A percentile compares a stretch with the other conserved stretches of the same genome.
These are phyloP conservation scores for Xylariaceae sp. DNA, from an alignment of 2,329 filamentous ascomycete species.

Conservation along the genomic window DNA sequence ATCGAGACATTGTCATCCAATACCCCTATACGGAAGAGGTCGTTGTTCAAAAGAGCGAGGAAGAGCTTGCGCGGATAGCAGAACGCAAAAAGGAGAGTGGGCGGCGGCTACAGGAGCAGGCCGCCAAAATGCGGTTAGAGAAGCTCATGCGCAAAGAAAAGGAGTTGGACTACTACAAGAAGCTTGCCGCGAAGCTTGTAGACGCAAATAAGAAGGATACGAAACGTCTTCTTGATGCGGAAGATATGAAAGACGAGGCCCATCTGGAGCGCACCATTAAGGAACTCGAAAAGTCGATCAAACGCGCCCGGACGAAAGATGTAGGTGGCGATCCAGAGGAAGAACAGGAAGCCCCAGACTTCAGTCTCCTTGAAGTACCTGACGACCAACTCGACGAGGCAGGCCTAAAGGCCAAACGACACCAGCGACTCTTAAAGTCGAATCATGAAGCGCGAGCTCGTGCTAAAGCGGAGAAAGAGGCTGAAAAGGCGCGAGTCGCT, in stretches of 20 bases:
- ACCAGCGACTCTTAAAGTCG: conserved; percentile 87
- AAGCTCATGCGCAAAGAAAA: conserved; percentile 94
- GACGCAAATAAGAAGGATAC: conserved; percentile 87
- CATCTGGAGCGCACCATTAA: conserved; percentile 79
- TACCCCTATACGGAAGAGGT: conserved; percentile 92
- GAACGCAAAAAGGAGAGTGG: conserved; percentile 96
- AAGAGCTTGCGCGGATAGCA: conserved; percentile 82
- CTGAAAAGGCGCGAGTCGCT: conserved; percentile 75
- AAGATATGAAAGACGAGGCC: conserved; percentile 86
- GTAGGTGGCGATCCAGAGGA: conserved; percentile 76
- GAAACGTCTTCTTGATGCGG: conserved; percentile 76
- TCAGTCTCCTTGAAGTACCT: conserved; percentile 80
- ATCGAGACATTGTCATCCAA: conserved; percentile 82
- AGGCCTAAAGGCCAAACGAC: conserved; percentile 82
- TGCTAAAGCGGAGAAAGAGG: conserved; percentile 94
- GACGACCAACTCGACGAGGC: conserved; percentile 94
- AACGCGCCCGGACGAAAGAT: conserved; percentile 87
- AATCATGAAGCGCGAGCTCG: conserved; percentile 88
- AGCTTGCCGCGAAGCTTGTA: conserved; percentile 66
- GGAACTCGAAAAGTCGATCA: conserved; percentile 85
- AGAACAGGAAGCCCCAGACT: conserved; percentile 76
- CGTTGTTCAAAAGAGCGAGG: conserved; percentile 84
- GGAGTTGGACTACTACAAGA: conserved; percentile 88
- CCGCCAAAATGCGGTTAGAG: conserved; percentile 93
- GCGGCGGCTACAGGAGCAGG: conserved; percentile 85